Evolutionary conservation across 768 basidiomycete species (phyloP), one percentile per base, ranked within the genome.

Genomic region (Trametes maxima): DNA sequence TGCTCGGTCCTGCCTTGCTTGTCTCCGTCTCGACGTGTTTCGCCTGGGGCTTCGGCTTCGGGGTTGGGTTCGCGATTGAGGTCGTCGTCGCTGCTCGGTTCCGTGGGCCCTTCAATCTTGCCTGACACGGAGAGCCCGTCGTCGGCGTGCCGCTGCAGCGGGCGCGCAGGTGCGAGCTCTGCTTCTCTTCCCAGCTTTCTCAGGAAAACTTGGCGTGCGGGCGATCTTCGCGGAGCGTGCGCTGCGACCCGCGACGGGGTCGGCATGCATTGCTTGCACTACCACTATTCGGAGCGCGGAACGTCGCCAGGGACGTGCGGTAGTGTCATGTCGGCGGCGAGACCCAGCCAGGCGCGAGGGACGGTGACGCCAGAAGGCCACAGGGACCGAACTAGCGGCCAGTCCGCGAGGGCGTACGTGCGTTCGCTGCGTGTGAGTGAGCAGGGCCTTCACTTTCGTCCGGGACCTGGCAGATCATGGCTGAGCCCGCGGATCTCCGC

Each of bases 401-500:
- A 12, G 49, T 3, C 17, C 17, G 49, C 33, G n/a, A 35, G 21
- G 51, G 10, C 40, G 48, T 58, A 21, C 39, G 48, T 58, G 48
- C 17, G 19, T 49, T 49, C 19, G 17, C 44, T 17, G 19, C 47
- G 21, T 11, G 17, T 57, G 57, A 28, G 49, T 40, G 19, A 36
- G 37, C 17, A 39, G 5, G 5, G 39, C 10, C 2, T 13, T 50
- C 48, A 50, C 57, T 58, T 50, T 35, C 45, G 55, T 47, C 46
- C 37, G 12, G 5, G 42, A 13, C 45, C 45, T 24, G 21, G 45
- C 19, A 51, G 48, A 44, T 36, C 48, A 39, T 43, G 14, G 48
- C 48, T 39, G 37, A 28, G 14, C 7, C 40, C 40, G 57, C 57
- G 48, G 57, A 58, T 58, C 57, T 50, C 57, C 57, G 57, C 57